phyloP scores from a whole-genome alignment of 306 rosid species.

The Medicago truncatula region MtrunA17r5.0-ANR NC_053044.1:7710501-7711000 shows the following conservation, averaged over 20 bases:
- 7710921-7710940: constrained; percentile 89
- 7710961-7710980: constrained; percentile 18
- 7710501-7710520: constrained; percentile 6
- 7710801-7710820: constrained; percentile 33
- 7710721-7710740: not conserved
- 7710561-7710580: constrained; percentile 26
- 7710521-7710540: not conserved
- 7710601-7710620: constrained; percentile 81
- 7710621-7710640: constrained; percentile 81
- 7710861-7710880: constrained; percentile 90
- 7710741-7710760: not conserved
- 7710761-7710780: not conserved
- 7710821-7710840: constrained; percentile 35
- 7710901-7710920: constrained; percentile 65
- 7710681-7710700: constrained; percentile 86
- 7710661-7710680: constrained; percentile 85
- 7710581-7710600: constrained; percentile 97
- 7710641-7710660: constrained; percentile 92
- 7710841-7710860: constrained; percentile 83
- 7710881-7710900: constrained; percentile 64
- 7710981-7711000: constrained; percentile 20
- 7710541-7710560: constrained; percentile 25
- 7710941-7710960: constrained; percentile 77
- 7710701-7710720: constrained; percentile 81
- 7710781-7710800: not conserved